Percentiles rank a stretch among this genome's conserved stretches.
phyloP scores from a whole-genome alignment of 495 filamentous ascomycete species.

The Xylaria curta region DNA sequence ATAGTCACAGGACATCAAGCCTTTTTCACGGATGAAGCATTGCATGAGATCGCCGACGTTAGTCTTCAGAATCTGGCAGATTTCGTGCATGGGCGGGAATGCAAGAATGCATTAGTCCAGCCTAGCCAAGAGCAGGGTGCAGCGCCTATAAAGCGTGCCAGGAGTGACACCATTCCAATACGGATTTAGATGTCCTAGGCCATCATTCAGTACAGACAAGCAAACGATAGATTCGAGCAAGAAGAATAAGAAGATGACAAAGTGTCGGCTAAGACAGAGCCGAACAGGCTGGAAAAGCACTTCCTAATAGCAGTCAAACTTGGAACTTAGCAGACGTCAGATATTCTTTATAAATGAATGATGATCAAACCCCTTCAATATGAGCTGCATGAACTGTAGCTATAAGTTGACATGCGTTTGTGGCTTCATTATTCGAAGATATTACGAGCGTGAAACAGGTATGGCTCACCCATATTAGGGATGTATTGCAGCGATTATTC shows the following conservation, averaged over 20 bases:
- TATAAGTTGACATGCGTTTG: background rate
- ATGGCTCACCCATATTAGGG: background rate
- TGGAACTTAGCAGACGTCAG: background rate
- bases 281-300: background rate
- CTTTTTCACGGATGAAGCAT: slow-evolving; percentile 71
- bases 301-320: background rate
- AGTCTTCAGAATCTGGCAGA: slow-evolving; percentile 62
- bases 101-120: slow-evolving; percentile 48
- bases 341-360: background rate
- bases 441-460: background rate
- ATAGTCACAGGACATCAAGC: slow-evolving; percentile 72
- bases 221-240: background rate
- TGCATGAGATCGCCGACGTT: slow-evolving; percentile 67
- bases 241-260: background rate
- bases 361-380: background rate
- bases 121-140: slow-evolving; percentile 25
- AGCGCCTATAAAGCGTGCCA: slow-evolving; percentile 3
- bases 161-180: slow-evolving; percentile 32
- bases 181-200: slow-evolving; percentile 33
- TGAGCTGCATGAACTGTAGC: background rate
- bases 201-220: background rate
- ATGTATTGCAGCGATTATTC: background rate
- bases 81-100: slow-evolving; percentile 39
- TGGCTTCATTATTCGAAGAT: background rate
- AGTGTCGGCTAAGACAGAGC: background rate